Base-by-base conservation (phyloP, 257 asterid genomes). In the Echium plantagineum region DNA sequence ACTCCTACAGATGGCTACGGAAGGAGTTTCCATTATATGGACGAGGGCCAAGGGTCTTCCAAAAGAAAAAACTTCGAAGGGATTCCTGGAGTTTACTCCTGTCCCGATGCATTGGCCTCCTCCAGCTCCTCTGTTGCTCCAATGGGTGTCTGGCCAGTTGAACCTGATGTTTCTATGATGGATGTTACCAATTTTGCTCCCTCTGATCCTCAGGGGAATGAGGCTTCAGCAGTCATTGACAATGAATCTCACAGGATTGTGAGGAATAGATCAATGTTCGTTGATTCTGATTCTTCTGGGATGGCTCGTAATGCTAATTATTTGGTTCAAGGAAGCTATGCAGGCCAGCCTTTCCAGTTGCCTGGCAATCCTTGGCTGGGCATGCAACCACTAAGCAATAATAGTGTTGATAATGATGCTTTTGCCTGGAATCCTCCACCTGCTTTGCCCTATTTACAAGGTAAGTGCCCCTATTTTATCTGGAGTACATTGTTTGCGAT, bases 361-460 rank as follows among this genome's bases (percentile, higher is more conserved):
- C 87, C 86, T 18, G 81, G 82, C 17, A 69, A 78, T 69, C 84
- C 87, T 66, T 82, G 93, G 93, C 58, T 86, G 74, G 87, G 78
- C 64, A 53, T 78, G 77, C 86, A 77, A 13, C 49, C 49, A 47
- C 64, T 67, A 35, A 75, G 79, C 28, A 66, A 77, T 47, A 80
- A 76, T 66, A 66, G 65, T 62, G 72, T 88, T 58, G 94, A 85
- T 47, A 22, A 65, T 64, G 80, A 77, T 74, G 26, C 70, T 60
- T 77, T 69, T 49, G 62, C 78, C 8, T 84, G 97, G 97, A 62
- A 78, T 17, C 94, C 75, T 59, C 74, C 94, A 55, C 80, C 84
- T 47, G 53, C 59, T 66, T 55, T 66, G 58, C 80, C 74, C 16
- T 71, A 76, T 69, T 52, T 62, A 32, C 83, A 69, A 42, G 90